Evolutionary conservation across 768 basidiomycete genomes (phyloP), one percentile per base, ranked within the genome.

Genomic region (Psilocybe cubensis): DNA sequence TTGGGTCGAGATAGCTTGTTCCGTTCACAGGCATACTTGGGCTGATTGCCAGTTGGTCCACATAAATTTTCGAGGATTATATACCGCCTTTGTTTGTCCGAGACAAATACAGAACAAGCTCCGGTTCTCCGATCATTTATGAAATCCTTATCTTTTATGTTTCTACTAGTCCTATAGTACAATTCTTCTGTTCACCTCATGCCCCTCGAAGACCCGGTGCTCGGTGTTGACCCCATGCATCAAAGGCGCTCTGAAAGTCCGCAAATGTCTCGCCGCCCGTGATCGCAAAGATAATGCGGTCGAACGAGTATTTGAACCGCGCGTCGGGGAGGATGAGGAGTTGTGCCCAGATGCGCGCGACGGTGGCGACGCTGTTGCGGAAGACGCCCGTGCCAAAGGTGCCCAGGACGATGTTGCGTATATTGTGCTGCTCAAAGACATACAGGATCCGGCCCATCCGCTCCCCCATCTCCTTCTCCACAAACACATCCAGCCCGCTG

Each of bases 361-460:
- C 80, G 33, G 76, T 75, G 35, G 70, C 64, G 21, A 88, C 78
- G 29, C 78, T 73, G 66, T 90, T 90, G 41, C 71, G 74, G 71
- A 89, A 90, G 1, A 85, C 88, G 1, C 88, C 88, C 1, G 88
- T 89, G 9, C 88, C 88, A 67, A 88, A 90, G 61, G 83, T 84
- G 28, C 89, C 88, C 17, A 91, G 71, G 1, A 90, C 82, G 53
- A 90, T 61, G 58, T 83, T 78, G 63, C 75, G 76, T 24, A 80
- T 78, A 4, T 82, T 81, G 59, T 82, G 74, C 40, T 72, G 72
- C 70, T 89, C 84, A 66, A 89, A 87, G 20, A 89, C 70, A 52
- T 72, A 81, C 23, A 91, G 68, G 42, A 89, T 76, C 33, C 88
- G 77, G 1, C 74, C 84, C 87, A 90, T 89, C 20, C 88, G 76